These are phyloP conservation scores for Astragalus glycyphyllos DNA, from an alignment of 306 rosid genomes.

Conservation along the genomic window DNA sequence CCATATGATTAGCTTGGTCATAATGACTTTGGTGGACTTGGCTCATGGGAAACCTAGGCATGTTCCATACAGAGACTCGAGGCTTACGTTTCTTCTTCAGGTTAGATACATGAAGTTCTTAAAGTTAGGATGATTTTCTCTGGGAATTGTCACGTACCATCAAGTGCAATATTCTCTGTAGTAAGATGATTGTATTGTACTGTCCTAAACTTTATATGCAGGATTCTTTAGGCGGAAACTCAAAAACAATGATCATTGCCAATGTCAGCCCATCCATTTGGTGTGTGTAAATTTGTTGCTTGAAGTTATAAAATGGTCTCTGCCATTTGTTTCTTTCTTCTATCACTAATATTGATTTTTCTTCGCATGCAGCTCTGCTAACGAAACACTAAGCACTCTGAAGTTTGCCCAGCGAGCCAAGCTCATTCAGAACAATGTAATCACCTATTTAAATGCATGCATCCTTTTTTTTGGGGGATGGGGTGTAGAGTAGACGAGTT, in stretches of 20 bases:
- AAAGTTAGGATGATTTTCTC: constrained; percentile 8
- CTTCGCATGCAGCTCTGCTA: constrained; percentile 72
- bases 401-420: constrained; percentile 99
- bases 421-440: constrained; percentile 94
- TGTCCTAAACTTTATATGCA: constrained; percentile 51
- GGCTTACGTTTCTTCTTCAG: constrained; percentile 99
- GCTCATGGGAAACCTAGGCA: constrained; percentile 97
- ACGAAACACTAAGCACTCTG: constrained; percentile 92
- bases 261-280: constrained; percentile 96
- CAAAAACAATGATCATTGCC: constrained; percentile 91
- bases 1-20: constrained; percentile 74
- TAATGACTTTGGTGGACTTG: constrained; percentile 91
- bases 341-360: constrained; percentile 39
- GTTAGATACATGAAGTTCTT: constrained; percentile 53
- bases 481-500: neutral
- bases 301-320: constrained; percentile 24
- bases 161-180: constrained; percentile 31
- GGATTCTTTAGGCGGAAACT: constrained; percentile 99
- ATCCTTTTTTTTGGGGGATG: neutral
- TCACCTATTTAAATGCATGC: constrained; percentile 29
- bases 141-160: neutral
- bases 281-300: constrained; percentile 56
- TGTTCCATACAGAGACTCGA: constrained; percentile 96
- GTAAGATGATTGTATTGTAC: constrained; percentile 23
- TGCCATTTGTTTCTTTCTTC: constrained; percentile 27